A percentile compares a stretch with the other conserved stretches of the same genome.
These are phyloP conservation scores for Neonothopanus nambi DNA, from an alignment of 1,284 basidiomycete species.

Conservation along the genomic window DNA sequence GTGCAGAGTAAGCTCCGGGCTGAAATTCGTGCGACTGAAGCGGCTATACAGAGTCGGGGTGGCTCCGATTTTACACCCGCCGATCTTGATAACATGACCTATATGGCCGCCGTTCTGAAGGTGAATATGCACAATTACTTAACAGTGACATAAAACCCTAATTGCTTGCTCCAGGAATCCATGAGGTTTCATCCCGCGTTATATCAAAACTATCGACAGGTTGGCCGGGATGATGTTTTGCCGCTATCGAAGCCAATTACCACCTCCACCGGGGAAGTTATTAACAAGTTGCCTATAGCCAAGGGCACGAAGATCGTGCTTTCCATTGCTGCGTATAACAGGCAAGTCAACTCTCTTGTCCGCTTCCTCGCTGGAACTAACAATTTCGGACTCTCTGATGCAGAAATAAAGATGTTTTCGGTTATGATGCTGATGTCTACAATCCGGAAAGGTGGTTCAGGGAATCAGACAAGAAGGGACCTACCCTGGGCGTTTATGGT, in stretches of 20 bases:
- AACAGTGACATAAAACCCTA: not conserved
- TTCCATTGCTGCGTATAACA: conserved; percentile 42
- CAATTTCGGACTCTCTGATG: not conserved
- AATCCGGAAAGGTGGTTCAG: conserved; percentile 57
- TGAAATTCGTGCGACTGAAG: conserved; percentile 39
- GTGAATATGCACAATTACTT: conserved; percentile 23
- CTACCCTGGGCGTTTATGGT: conserved; percentile 49
- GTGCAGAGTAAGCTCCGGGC: conserved; percentile 37
- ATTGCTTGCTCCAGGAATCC: conserved; percentile 34
- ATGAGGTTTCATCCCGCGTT: conserved; percentile 46
- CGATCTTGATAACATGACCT: conserved; percentile 46
- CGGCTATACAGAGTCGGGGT: conserved; percentile 33
- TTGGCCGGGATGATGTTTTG: conserved; percentile 20
- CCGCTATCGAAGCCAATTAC: conserved; percentile 7
- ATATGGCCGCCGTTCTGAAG: conserved; percentile 46
- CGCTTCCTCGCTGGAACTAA: not conserved
- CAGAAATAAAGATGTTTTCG: conserved; percentile 51
- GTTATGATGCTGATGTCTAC: conserved; percentile 51
- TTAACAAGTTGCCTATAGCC: conserved; percentile 32
- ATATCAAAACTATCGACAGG: conserved; percentile 42
- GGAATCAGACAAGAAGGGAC: conserved; percentile 40
- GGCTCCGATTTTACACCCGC: conserved; percentile 37
- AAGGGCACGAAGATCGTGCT: conserved; percentile 38
- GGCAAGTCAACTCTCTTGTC: conserved; percentile 26
- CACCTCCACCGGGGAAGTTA: conserved; percentile 17